Evolutionary conservation across 2,329 filamentous ascomycete genomes (phyloP), one percentile per base, ranked within the genome.

Genomic region (Diplodia corticola): DNA sequence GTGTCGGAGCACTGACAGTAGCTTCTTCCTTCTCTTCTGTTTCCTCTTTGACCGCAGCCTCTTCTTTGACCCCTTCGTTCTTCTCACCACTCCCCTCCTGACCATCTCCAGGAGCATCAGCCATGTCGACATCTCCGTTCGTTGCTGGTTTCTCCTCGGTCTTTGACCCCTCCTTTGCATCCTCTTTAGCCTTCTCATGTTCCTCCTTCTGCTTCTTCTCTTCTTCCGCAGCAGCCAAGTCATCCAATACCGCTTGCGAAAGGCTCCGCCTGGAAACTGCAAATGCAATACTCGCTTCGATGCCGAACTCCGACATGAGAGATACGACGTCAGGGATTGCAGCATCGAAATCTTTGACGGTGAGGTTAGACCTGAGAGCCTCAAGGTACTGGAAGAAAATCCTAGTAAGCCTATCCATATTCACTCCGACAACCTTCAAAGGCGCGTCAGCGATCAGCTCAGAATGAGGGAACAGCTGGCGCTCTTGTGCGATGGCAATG

Each of bases 361-460:
- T 84, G 33, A 97, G 80, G 73, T 93, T 96, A 74, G 87, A 91
- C 74, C 91, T 90, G 35, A 99, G 84, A 6, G 97, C 85, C 72
- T 98, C 95, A 20, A 98, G 84, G 74, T 96, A 99, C 73, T 97
- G 93, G 26, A 88, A 86, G 26, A 98, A 84, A 9, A 93, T 89
- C 67, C 91, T 87, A 70, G 97, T 92, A 22, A 96, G 90, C 75
- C 97, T 93, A 75, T 99, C 95, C 63, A 96, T 86, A 70, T 97
- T 89, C 61, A 92, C 92, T 2, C 92, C 91, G 13, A 98, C 81
- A 50, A 93, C 89, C 77, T 99, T 99, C 75, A 97, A 88, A 68
- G 96, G 93, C 0, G 91, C 89, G 67, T 90, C 87, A 26, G 85
- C 83, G 40, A 92, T 88, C 6, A 90, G 85, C 1, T 89, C 80